Evolutionary conservation across 1,284 basidiomycete genomes (phyloP).

Genomic region (Leccinum fallax): DNA sequence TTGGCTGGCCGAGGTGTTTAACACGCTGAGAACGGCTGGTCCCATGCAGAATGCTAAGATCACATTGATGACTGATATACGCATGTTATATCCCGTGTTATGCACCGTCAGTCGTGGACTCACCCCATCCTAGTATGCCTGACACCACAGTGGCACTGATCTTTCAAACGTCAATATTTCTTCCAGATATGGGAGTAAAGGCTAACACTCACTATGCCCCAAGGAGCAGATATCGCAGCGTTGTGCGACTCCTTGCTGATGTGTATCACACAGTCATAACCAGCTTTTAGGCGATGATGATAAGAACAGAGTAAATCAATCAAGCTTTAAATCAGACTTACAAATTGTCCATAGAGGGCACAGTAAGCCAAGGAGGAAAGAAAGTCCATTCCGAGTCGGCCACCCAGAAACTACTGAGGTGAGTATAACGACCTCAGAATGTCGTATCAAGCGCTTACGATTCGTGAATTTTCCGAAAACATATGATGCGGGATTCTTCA

Average conservation of each 20-base stretch:
- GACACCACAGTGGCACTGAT: constrained; percentile 17
- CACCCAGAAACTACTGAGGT: constrained; percentile 48
- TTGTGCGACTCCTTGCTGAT: constrained; percentile 52
- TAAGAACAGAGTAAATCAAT: not conserved
- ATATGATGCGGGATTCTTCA: constrained; percentile 45
- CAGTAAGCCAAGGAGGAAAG: constrained; percentile 53
- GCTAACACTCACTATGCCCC: constrained; percentile 24
- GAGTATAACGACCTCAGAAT: not conserved
- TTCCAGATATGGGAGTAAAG: not conserved
- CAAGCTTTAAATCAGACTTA: constrained; percentile 12
- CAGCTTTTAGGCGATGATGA: constrained; percentile 27
- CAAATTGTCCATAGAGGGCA: constrained; percentile 51
- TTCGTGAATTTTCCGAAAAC: constrained; percentile 42
- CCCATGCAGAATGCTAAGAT: not conserved
- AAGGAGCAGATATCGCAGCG: constrained; percentile 48
- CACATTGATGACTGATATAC: not conserved
- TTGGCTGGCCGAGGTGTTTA: not conserved
- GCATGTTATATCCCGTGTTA: not conserved
- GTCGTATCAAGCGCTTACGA: constrained; percentile 22
- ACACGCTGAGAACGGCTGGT: not conserved
- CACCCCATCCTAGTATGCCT: constrained; percentile 28
- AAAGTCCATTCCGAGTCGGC: constrained; percentile 41
- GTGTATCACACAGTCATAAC: constrained; percentile 47
- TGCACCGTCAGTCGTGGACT: constrained; percentile 1
- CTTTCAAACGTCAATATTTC: constrained; percentile 12